Evolutionary conservation across 2,329 filamentous ascomycete species (phyloP).

Genomic region (Penicillium italicum): DNA sequence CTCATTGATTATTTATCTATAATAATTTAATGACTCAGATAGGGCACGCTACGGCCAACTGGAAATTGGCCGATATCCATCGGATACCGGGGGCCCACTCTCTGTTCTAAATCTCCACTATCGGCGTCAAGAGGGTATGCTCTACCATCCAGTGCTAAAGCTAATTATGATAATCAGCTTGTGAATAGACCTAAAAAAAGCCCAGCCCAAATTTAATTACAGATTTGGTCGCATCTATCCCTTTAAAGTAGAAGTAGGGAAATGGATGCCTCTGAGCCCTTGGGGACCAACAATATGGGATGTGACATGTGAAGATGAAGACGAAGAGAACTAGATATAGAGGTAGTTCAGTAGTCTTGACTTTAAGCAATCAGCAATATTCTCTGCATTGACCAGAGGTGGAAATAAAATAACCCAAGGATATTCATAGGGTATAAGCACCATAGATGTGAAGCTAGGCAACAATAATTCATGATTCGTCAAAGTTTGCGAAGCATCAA

Average conservation of each 20-base stretch:
- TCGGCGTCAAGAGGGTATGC: not conserved
- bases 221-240: not conserved
- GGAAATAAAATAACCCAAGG: not conserved
- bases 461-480: slow-evolving; percentile 1
- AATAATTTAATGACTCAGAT: not conserved
- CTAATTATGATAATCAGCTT: not conserved
- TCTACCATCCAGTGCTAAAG: not conserved
- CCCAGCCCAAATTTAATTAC: not conserved
- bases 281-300: not conserved
- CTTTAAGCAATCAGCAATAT: not conserved
- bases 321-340: not conserved
- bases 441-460: not conserved
- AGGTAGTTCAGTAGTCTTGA: not conserved
- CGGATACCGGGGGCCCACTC: not conserved
- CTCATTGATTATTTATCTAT: not conserved
- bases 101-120: not conserved
- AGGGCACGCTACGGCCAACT: not conserved
- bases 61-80: not conserved
- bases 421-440: not conserved
- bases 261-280: too few species aligned
- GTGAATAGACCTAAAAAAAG: not conserved
- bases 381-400: not conserved
- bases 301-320: not conserved
- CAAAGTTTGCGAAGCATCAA: not conserved
- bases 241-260: not conserved